Base-by-base conservation (phyloP, 805 yeast genomes). In the Candida ascalaphidarum region DNA sequence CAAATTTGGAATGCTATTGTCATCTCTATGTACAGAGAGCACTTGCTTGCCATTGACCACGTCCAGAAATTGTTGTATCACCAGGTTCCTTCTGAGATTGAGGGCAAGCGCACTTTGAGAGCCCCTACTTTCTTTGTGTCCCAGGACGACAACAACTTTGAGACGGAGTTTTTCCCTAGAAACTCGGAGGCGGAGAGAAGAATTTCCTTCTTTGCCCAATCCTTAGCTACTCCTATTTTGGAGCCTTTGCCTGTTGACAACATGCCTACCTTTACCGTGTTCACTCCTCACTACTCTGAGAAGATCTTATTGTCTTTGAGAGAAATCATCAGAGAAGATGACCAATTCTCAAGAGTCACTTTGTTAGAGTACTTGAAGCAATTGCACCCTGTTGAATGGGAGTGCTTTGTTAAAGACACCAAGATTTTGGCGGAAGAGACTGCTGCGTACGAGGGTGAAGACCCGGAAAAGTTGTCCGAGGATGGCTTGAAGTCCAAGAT, bases 1-100 rank as follows among this genome's bases (percentile, higher is more conserved):
- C 98, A 92, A 68, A 89, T 94, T 46, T 92, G 99, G 99, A 92
- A 92, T 56, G 98, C 98, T 31, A 82, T 92, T 61, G 94, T 92
- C 42, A 92, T 92, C 47, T 89, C 98, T 34, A 92, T 92, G 99
- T 94, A 92, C 78, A 85, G 99, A 70, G 99, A 92, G 65, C 99
- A 92, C 61, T 69, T 92, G 59, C 66, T 92, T 44, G 97, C 98
- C 17, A 89, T 94, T 58, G 98, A 92, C 58, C 98, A 92, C 56
- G 98, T 92, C 40, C 98, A 92, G 66, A 89, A 84, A 66, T 73
- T 92, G 59, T 73, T 92, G 43, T 92, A 92, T 61, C 98, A 92
- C 59, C 98, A 92, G 71, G 97, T 92, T 50, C 97, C 98, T 31
- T 80, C 94, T 37, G 97, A 92, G 64, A 73, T 88, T 55, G 97